Conservation (phyloP, 768 basidiomycete species). For the Solioccasus polychromus region DNA sequence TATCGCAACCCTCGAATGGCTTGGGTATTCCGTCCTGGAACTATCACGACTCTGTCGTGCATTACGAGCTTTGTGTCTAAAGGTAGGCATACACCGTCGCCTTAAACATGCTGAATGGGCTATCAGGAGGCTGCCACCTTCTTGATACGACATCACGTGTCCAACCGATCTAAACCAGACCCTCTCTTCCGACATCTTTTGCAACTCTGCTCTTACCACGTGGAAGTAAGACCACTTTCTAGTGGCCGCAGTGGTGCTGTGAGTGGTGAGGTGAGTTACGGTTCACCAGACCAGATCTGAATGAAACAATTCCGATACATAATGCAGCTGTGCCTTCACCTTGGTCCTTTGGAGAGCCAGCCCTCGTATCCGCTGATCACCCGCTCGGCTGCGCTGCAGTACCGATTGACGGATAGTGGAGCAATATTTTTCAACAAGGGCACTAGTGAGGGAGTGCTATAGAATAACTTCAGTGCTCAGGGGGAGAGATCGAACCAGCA, state of each 20-base stretch:
- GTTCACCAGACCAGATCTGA: not conserved
- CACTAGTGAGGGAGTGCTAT: conserved; percentile 63
- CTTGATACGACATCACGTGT: conserved; percentile 62
- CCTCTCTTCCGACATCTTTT: conserved; percentile 56
- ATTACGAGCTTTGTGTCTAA: conserved; percentile 50
- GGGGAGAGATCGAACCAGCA: no score
- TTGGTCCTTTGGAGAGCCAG: conserved; percentile 42
- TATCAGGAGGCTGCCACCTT: conserved; percentile 52
- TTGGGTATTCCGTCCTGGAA: conserved; percentile 53
- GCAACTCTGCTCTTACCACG: conserved; percentile 63
- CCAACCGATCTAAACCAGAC: conserved; percentile 54
- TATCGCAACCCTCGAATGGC: conserved; percentile 66
- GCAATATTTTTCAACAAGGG: conserved; percentile 73
- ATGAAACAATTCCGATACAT: not conserved
- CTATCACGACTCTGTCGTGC: conserved; percentile 60
- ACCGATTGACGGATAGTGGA: conserved; percentile 63
- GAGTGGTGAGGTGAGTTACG: conserved; percentile 62
- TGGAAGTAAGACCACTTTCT: conserved; percentile 68
- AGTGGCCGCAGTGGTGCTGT: conserved; percentile 78
- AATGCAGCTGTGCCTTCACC: conserved; percentile 60
- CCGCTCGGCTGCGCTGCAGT: conserved; percentile 61
- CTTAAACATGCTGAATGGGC: not conserved
- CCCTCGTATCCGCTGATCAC: conserved; percentile 39
- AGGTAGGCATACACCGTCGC: conserved; percentile 35
- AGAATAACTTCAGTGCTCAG: no score